Percentiles rank a stretch among this genome's conserved stretches.
Evolutionary conservation across 108 stramenopile species (phyloP).

Genomic region (Aurantiochytrium sp.): DNA sequence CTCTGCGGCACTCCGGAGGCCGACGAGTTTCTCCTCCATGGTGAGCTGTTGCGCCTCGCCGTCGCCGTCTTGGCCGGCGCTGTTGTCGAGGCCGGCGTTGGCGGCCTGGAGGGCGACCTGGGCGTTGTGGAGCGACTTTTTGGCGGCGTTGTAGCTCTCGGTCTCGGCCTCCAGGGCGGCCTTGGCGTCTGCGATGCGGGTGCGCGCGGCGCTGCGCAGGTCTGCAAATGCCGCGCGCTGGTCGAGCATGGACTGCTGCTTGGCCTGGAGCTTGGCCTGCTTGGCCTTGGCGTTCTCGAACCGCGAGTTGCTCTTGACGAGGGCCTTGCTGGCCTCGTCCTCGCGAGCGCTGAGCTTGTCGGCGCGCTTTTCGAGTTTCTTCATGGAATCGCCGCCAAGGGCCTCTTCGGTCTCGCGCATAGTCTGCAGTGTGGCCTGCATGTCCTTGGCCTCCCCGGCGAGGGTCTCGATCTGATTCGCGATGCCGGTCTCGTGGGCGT

Average conservation of each 20-base stretch:
- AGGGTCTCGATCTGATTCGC: slow-evolving; percentile 51
- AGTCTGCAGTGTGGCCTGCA: slow-evolving; percentile 32
- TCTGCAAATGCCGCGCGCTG: background rate
- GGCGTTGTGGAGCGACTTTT: slow-evolving; percentile 57
- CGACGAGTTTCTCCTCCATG: slow-evolving; percentile 44
- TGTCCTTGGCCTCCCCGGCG: slow-evolving; percentile 61
- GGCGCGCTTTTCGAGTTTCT: slow-evolving; percentile 61
- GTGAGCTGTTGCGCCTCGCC: slow-evolving; percentile 78
- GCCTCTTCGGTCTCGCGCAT: background rate
- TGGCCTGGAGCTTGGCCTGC: slow-evolving; percentile 62
- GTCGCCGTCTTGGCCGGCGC: slow-evolving; percentile 70
- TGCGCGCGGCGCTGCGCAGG: background rate
- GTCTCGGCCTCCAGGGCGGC: slow-evolving; percentile 39
- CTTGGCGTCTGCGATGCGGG: slow-evolving; percentile 59
- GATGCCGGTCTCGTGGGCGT: slow-evolving; percentile 38
- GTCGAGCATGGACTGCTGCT: slow-evolving; percentile 38
- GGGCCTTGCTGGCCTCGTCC: slow-evolving; percentile 81
- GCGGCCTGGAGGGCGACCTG: slow-evolving; percentile 73
- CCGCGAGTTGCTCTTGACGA: slow-evolving; percentile 80
- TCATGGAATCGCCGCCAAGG: slow-evolving; percentile 51
- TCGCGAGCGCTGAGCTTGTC: slow-evolving; percentile 58
- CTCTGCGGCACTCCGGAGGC: slow-evolving; percentile 72
- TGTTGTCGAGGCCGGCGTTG: slow-evolving; percentile 73
- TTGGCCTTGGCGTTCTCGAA: slow-evolving; percentile 71
- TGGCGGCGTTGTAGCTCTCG: slow-evolving; percentile 61